phyloP scores from a whole-genome alignment of 768 basidiomycete species.

The Termitomyces sp. region DNA sequence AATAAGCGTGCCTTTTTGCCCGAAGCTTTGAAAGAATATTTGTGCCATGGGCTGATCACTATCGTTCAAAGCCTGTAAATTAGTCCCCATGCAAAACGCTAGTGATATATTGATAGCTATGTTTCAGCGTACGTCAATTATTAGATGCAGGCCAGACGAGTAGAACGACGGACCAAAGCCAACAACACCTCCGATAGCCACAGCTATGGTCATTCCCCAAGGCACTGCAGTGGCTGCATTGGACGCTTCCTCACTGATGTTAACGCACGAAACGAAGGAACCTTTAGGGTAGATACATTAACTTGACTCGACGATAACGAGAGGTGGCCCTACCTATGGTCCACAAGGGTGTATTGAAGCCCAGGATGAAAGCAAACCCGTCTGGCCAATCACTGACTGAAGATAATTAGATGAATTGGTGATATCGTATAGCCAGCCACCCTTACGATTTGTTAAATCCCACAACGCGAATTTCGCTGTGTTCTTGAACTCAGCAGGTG shows the following conservation, averaged over 20 bases:
- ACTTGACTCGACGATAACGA: not conserved
- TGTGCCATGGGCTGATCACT: slow-evolving; percentile 57
- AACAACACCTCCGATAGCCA: slow-evolving; percentile 51
- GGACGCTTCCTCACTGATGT: slow-evolving; percentile 67
- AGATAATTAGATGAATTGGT: not conserved
- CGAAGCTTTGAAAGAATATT: slow-evolving; percentile 48
- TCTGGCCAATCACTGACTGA: slow-evolving; percentile 53
- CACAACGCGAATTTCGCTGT: slow-evolving; percentile 36
- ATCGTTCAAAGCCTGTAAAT: slow-evolving; percentile 34
- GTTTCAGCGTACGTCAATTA: not conserved
- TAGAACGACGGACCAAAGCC: slow-evolving; percentile 46
- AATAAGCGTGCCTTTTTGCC: slow-evolving; percentile 28
- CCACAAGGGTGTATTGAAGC: slow-evolving; percentile 39
- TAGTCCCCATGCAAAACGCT: slow-evolving; percentile 60
- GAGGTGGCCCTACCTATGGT: slow-evolving; percentile 30
- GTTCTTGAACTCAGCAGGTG: slow-evolving; percentile 56
- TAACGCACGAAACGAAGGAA: slow-evolving; percentile 50
- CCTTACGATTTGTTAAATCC: slow-evolving; percentile 21
- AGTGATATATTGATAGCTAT: slow-evolving; percentile 58
- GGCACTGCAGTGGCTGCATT: slow-evolving; percentile 73
- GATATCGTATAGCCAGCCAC: not conserved
- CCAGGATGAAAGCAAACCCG: slow-evolving; percentile 51
- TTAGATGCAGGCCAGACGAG: not conserved
- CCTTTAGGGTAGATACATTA: not conserved
- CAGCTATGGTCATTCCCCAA: slow-evolving; percentile 58